Conservation (phyloP, 2,329 filamentous ascomycete genomes). For the Thermoascus crustaceus region DNA sequence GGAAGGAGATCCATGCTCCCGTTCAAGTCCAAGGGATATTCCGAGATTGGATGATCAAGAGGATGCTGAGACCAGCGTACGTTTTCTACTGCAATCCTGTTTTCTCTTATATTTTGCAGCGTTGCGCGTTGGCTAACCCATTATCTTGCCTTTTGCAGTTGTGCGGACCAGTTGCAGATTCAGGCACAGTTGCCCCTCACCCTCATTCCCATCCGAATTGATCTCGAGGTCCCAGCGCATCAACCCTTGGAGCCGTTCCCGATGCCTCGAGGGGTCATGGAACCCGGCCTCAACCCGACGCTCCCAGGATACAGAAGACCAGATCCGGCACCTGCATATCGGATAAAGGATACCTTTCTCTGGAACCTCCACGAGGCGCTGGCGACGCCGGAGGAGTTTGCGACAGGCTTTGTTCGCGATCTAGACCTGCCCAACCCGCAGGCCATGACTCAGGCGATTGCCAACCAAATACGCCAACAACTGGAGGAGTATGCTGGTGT, state of each 20-base stretch:
- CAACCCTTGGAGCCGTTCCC: constrained; percentile 41
- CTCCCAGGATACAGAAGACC: constrained; percentile 71
- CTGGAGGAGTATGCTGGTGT: constrained; percentile 94
- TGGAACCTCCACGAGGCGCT: constrained; percentile 97
- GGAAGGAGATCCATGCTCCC: constrained; percentile 70
- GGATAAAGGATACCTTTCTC: constrained; percentile 88
- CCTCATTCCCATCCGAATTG: constrained; percentile 90
- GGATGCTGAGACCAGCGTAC: constrained; percentile 40
- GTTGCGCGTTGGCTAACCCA: not conserved
- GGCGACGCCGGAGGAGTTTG: constrained; percentile 92
- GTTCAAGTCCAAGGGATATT: constrained; percentile 85
- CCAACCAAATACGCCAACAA: constrained; percentile 88
- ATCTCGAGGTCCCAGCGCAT: constrained; percentile 77
- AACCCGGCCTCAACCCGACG: constrained; percentile 50
- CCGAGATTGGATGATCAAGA: constrained; percentile 90
- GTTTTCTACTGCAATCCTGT: constrained; percentile 11
- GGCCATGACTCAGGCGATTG: constrained; percentile 67
- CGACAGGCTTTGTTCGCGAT: constrained; percentile 81
- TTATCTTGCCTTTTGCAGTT: constrained; percentile 16
- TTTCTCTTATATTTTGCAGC: not conserved
- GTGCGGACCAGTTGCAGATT: constrained; percentile 54
- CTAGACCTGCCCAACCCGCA: constrained; percentile 76
- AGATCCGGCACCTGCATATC: constrained; percentile 73
- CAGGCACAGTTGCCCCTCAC: constrained; percentile 76
- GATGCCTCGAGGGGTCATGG: constrained; percentile 33